Percentiles rank a stretch among this genome's conserved stretches.
Evolutionary conservation across 2,329 filamentous ascomycete genomes (phyloP).

Genomic region (Periconia macrospinosa): DNA sequence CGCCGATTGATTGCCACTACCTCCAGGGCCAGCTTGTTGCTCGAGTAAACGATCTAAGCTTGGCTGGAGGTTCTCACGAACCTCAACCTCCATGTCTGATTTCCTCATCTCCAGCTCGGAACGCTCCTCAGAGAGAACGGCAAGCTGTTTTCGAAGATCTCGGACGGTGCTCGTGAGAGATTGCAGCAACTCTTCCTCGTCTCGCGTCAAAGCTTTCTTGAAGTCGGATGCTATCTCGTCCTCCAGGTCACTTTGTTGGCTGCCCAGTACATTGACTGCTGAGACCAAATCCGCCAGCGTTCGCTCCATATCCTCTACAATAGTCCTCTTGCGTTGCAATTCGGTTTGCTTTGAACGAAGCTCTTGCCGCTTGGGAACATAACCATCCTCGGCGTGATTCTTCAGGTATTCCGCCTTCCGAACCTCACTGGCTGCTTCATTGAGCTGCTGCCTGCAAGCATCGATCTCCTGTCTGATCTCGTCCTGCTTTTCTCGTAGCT

Average conservation of each 20-base stretch:
- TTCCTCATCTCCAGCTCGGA: slow-evolving; percentile 80
- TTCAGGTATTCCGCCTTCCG: slow-evolving; percentile 81
- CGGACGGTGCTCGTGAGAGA: slow-evolving; percentile 69
- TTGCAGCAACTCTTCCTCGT: slow-evolving; percentile 83
- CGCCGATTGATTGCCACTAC: slow-evolving; percentile 55
- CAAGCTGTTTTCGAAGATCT: slow-evolving; percentile 74
- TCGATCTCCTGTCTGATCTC: slow-evolving; percentile 73
- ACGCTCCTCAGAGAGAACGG: slow-evolving; percentile 71
- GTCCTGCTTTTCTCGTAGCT: slow-evolving; percentile 62
- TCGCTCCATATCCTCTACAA: slow-evolving; percentile 71
- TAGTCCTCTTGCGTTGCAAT: slow-evolving; percentile 71
- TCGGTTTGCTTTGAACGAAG: slow-evolving; percentile 74
- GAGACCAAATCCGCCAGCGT: slow-evolving; percentile 71
- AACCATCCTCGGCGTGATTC: slow-evolving; percentile 77
- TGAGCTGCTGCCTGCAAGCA: slow-evolving; percentile 84
- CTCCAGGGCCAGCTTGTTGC: slow-evolving; percentile 50
- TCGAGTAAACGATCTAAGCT: slow-evolving; percentile 76
- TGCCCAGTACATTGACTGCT: slow-evolving; percentile 58
- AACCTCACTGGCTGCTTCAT: slow-evolving; percentile 77
- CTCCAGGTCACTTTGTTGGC: slow-evolving; percentile 76
- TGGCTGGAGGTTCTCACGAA: slow-evolving; percentile 86
- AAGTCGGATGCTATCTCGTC: slow-evolving; percentile 83
- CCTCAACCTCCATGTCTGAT: slow-evolving; percentile 79
- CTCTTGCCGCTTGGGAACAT: slow-evolving; percentile 77
- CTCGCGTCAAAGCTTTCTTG: slow-evolving; percentile 80